phyloP scores from a whole-genome alignment of 2,329 filamentous ascomycete genomes.

The Fusarium chaquense region DNA sequence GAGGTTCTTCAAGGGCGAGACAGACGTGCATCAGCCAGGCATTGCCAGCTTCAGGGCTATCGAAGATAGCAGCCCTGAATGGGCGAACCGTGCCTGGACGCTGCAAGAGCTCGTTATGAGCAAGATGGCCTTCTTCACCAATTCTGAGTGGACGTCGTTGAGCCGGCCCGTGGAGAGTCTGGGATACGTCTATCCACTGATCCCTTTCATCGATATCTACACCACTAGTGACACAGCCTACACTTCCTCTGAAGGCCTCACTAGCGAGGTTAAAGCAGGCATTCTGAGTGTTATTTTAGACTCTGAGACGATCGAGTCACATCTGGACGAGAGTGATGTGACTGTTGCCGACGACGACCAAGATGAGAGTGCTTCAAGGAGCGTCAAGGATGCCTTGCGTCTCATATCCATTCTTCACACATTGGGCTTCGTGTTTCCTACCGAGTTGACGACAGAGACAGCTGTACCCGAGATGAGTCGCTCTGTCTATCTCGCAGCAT shows the following conservation, averaged over 20 bases:
- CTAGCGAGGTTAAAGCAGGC: neutral
- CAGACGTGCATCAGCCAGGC: accelerated
- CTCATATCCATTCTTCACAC: neutral
- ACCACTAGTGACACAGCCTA: neutral
- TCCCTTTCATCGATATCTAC: slow-evolving; percentile 2
- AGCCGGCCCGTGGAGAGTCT: slow-evolving; percentile 6
- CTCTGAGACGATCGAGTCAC: neutral
- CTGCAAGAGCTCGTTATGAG: slow-evolving; percentile 7
- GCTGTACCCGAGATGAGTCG: neutral
- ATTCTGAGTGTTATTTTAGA: neutral
- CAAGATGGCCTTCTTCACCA: slow-evolving; percentile 8
- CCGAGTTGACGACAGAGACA: neutral
- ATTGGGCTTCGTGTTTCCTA: neutral
- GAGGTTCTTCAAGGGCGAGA: neutral
- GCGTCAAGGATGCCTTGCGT: neutral
- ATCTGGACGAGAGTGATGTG: neutral
- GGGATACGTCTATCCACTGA: slow-evolving; percentile 2
- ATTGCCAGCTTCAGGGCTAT: slow-evolving; percentile 1
- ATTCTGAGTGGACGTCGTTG: neutral
- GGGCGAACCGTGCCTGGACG: slow-evolving; percentile 12
- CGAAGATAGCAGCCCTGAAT: neutral
- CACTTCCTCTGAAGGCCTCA: neutral
- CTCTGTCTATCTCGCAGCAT: neutral
- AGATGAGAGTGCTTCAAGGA: too few species aligned
- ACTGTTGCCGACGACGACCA: neutral